Percentiles rank a stretch among this genome's conserved stretches.
These are phyloP conservation scores for Phoma herbarum DNA, from an alignment of 2,329 filamentous ascomycete species.

Conservation along the genomic window DNA sequence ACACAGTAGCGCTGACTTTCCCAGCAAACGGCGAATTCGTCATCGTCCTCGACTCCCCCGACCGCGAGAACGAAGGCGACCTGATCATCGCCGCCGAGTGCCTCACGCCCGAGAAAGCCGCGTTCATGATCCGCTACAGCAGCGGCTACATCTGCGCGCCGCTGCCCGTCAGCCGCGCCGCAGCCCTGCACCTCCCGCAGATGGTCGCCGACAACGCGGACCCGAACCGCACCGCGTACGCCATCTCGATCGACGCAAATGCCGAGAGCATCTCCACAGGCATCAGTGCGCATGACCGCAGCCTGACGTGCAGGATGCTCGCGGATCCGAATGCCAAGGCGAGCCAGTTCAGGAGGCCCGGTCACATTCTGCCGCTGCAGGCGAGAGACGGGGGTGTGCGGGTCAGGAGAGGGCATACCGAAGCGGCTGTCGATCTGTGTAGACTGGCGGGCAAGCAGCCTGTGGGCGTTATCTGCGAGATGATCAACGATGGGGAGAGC, in stretches of 20 bases:
- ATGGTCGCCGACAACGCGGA: conserved; percentile 85
- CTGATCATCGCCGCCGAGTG: conserved; percentile 91
- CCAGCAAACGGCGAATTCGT: conserved; percentile 79
- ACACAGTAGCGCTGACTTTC: conserved; percentile 1
- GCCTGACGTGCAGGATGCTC: conserved; percentile 79
- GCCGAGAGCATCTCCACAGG: conserved; percentile 76
- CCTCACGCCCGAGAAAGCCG: conserved; percentile 88
- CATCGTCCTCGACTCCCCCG: conserved; percentile 89
- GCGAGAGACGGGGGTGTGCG: conserved; percentile 82
- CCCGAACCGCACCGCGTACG: conserved; percentile 91
- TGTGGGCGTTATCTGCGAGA: conserved; percentile 87
- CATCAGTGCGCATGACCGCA: conserved; percentile 88
- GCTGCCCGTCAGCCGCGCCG: conserved; percentile 73
- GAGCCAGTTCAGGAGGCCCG: conserved; percentile 78
- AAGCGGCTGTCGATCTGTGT: conserved; percentile 92
- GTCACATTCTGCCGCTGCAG: conserved; percentile 87
- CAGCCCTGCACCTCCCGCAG: conserved; percentile 78
- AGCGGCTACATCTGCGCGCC: conserved; percentile 92
- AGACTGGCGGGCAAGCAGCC: conserved; percentile 75
- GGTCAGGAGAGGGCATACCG: conserved; percentile 84
- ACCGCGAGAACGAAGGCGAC: conserved; percentile 97
- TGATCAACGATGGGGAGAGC: conserved; percentile 85
- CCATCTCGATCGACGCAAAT: conserved; percentile 83
- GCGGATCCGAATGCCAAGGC: conserved; percentile 67
- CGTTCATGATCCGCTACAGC: conserved; percentile 92